These are phyloP conservation scores for Paramecium caudatum DNA, from an alignment of 73 alveolate species.

Conservation along the genomic window DNA sequence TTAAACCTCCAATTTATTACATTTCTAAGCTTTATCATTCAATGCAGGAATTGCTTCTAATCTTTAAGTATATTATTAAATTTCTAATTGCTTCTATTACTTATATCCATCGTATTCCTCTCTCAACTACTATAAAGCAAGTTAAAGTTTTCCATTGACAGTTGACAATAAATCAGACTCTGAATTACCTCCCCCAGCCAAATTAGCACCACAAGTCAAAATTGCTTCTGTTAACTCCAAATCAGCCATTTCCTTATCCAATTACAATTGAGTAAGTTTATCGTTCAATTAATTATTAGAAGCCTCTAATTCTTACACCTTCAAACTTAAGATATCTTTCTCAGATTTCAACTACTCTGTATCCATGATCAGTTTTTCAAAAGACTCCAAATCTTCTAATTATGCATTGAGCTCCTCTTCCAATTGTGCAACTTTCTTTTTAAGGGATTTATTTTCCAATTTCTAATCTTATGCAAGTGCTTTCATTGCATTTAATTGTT, in stretches of 20 bases:
- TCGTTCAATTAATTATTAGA: background rate
- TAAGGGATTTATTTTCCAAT: slow-evolving; percentile 37
- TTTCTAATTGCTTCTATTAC: background rate
- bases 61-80: slow-evolving; percentile 3
- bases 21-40: slow-evolving; percentile 54
- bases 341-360: slow-evolving; percentile 25
- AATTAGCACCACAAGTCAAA: slow-evolving; percentile 26
- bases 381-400: slow-evolving; percentile 5
- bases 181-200: background rate
- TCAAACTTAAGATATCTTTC: background rate
- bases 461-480: slow-evolving; percentile 19
- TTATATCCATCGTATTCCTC: background rate
- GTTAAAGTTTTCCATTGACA: slow-evolving; percentile 6
- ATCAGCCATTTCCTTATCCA: slow-evolving; percentile 19
- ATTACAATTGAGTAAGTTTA: background rate
- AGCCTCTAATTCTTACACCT: background rate
- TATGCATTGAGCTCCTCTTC: background rate
- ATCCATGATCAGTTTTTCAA: slow-evolving; percentile 21
- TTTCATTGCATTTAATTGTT: background rate
- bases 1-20: slow-evolving; percentile 42
- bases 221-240: slow-evolving; percentile 39
- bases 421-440: slow-evolving; percentile 47
- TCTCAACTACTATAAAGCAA: background rate
- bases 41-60: slow-evolving; percentile 11
- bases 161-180: background rate